These are phyloP conservation scores for Yarrowia sp. DNA, from an alignment of 805 yeast species.

Conservation along the genomic window DNA sequence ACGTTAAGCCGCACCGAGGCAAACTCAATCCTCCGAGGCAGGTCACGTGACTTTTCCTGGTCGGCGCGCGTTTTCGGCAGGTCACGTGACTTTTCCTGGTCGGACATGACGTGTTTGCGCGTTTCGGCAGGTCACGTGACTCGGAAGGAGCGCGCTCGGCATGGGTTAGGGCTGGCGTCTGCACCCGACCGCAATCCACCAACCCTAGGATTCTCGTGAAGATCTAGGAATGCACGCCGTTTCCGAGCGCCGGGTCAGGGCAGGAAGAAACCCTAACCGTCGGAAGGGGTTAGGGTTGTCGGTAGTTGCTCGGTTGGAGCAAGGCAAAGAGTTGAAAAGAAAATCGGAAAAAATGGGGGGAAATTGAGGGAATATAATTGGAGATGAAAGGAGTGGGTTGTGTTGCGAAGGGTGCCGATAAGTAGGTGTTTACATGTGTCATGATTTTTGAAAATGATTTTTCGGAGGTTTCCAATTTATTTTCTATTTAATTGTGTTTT, in stretches of 20 bases:
- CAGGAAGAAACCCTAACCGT: not conserved
- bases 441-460: no score
- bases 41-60: not conserved
- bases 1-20: not conserved
- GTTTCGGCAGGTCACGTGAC: not conserved
- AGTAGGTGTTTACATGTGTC: no score
- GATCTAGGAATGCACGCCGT: conserved; percentile 1
- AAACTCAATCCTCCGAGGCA: conserved; percentile 1
- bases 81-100: not conserved
- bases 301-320: conserved; percentile 3
- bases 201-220: not conserved
- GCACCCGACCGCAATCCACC: no score
- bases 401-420: no score
- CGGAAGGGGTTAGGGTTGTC: not conserved
- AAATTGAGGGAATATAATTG: no score
- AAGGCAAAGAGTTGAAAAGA: no score
- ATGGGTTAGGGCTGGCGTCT: not conserved
- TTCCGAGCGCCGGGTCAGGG: conserved; percentile 21
- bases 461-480: no score
- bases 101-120: no score
- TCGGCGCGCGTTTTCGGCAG: not conserved
- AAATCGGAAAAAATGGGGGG: no score
- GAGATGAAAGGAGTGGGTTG: no score
- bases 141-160: no score
- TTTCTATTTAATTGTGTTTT: not conserved